Evolutionary conservation across 2,329 filamentous ascomycete species (phyloP).

Genomic region (Malbranchea zuffiana): DNA sequence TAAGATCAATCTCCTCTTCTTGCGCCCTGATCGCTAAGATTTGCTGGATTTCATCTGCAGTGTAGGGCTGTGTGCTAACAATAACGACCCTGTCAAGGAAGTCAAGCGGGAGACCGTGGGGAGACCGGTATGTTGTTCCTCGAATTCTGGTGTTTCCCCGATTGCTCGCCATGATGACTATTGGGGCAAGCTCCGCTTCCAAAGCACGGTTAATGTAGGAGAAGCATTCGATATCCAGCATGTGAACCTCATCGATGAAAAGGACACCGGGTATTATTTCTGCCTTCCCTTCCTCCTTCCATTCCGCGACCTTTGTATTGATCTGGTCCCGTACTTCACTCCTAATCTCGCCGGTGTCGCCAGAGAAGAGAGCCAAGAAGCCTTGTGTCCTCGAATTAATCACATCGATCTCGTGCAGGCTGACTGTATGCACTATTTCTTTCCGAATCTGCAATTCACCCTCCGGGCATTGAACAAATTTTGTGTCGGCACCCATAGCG

Average conservation of each 20-base stretch:
- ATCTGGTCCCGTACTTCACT: constrained; percentile 97
- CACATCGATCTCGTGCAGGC: constrained; percentile 95
- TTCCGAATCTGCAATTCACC: constrained; percentile 95
- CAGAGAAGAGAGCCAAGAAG: constrained; percentile 92
- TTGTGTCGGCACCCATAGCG: constrained; percentile 96
- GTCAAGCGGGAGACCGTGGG: constrained; percentile 87
- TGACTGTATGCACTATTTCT: constrained; percentile 94
- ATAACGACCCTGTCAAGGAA: constrained; percentile 95
- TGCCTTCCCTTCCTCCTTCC: constrained; percentile 98
- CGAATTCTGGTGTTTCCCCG: constrained; percentile 82
- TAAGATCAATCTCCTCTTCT: constrained; percentile 90
- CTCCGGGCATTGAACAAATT: constrained; percentile 94
- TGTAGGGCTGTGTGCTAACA: constrained; percentile 83
- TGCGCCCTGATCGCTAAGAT: constrained; percentile 86
- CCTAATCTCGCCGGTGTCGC: constrained; percentile 94
- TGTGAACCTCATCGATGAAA: constrained; percentile 98
- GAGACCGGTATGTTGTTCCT: constrained; percentile 84
- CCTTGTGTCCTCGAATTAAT: constrained; percentile 99
- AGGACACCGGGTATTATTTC: constrained; percentile 94
- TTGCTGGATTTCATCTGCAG: constrained; percentile 73
- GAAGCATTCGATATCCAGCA: constrained; percentile 99
- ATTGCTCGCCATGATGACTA: constrained; percentile 99
- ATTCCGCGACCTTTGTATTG: constrained; percentile 96
- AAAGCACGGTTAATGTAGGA: constrained; percentile 96
- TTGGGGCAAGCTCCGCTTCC: constrained; percentile 86